These are phyloP conservation scores for Inga oerstediana DNA, from an alignment of 306 rosid genomes.

Conservation along the genomic window DNA sequence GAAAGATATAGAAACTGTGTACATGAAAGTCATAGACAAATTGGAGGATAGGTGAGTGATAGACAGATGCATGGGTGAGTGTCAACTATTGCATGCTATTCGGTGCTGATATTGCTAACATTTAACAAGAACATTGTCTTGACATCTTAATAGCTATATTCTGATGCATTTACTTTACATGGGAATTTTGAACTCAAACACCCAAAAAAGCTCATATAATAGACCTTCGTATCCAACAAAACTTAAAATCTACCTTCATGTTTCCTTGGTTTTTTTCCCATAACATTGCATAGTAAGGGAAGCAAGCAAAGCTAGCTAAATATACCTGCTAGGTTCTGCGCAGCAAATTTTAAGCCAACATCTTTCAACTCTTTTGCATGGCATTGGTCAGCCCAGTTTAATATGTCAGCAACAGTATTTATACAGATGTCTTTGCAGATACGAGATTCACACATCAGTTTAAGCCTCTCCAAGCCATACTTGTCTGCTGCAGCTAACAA, in stretches of 20 bases:
- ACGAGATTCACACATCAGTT: conserved; percentile 68
- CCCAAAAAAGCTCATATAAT: not conserved
- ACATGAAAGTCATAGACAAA: no score
- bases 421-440: conserved; percentile 72
- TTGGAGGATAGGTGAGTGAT: no score
- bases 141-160: not conserved
- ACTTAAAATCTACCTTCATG: not conserved
- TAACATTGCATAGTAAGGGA: not conserved
- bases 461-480: conserved; percentile 60
- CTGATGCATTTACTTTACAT: not conserved
- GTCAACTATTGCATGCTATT: no score
- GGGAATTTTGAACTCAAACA: not conserved
- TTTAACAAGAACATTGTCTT: not conserved
- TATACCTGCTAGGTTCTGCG: conserved; percentile 69
- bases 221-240: not conserved
- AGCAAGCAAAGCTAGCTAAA: not conserved
- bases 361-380: conserved; percentile 60
- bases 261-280: not conserved
- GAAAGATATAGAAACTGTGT: no score
- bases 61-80: no score
- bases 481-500: conserved; percentile 66
- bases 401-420: conserved; percentile 59
- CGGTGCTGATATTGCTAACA: no score
- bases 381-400: conserved; percentile 61
- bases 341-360: conserved; percentile 69